Conservation (phyloP, 495 filamentous ascomycete species). For the Xylaria palmicola region DNA sequence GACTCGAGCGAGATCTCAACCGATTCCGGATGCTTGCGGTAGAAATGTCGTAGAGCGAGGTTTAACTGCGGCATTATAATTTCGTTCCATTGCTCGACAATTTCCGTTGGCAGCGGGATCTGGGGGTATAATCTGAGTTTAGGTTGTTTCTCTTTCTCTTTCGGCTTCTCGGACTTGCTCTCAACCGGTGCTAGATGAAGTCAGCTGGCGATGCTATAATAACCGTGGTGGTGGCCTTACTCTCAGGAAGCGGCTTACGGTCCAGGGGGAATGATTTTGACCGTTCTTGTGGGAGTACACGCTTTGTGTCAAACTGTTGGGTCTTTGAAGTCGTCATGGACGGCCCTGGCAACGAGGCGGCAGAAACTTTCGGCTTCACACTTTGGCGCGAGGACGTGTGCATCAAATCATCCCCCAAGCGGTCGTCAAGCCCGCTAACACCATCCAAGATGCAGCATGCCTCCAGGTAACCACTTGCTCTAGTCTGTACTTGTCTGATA, state of each 20-base stretch:
- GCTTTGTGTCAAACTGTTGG: slow-evolving; percentile 5
- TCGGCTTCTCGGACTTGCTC: slow-evolving; percentile 18
- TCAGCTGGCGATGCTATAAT: background rate
- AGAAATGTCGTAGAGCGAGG: slow-evolving; percentile 57
- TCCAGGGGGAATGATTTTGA: background rate
- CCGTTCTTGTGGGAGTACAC: background rate
- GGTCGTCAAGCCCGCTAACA: slow-evolving; percentile 48
- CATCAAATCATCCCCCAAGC: slow-evolving; percentile 38
- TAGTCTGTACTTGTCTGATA: slow-evolving; percentile 40
- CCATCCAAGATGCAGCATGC: slow-evolving; percentile 53
- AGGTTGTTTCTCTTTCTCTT: slow-evolving; percentile 24
- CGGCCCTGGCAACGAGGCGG: background rate
- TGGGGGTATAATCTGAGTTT: slow-evolving; percentile 52
- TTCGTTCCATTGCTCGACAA: slow-evolving; percentile 69
- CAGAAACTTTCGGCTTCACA: background rate
- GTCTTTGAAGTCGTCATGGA: background rate
- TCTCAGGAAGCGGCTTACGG: background rate
- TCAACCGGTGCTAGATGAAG: background rate
- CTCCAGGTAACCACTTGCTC: slow-evolving; percentile 46
- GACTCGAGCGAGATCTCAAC: slow-evolving; percentile 73
- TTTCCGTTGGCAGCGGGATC: slow-evolving; percentile 55
- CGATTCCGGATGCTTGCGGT: slow-evolving; percentile 65
- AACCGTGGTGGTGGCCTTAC: background rate
- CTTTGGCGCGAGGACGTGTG: slow-evolving; percentile 15
- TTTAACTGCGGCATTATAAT: slow-evolving; percentile 70